These are phyloP conservation scores for Curvularia spicifera DNA, from an alignment of 2,329 filamentous ascomycete genomes.

Conservation along the genomic window DNA sequence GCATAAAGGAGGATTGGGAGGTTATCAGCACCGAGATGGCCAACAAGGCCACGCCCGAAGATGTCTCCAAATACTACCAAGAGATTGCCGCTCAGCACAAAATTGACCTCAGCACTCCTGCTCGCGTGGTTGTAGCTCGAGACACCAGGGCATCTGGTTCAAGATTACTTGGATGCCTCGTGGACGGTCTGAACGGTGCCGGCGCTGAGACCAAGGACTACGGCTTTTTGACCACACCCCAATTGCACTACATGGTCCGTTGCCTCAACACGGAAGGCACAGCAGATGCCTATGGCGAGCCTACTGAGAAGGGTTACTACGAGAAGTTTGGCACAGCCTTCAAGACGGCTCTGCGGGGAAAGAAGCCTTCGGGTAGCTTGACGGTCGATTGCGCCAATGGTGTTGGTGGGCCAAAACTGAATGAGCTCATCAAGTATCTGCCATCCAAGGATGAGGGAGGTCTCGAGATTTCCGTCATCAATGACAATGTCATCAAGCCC, in stretches of 20 bases:
- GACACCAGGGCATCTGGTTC: slow-evolving; percentile 94
- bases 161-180: slow-evolving; percentile 77
- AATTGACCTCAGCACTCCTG: slow-evolving; percentile 71
- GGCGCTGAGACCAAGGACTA: slow-evolving; percentile 79
- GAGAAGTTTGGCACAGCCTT: slow-evolving; percentile 88
- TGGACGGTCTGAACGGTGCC: slow-evolving; percentile 78
- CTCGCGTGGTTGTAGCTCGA: slow-evolving; percentile 85
- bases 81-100: slow-evolving; percentile 65
- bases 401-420: slow-evolving; percentile 89
- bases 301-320: slow-evolving; percentile 92
- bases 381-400: slow-evolving; percentile 96
- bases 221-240: slow-evolving; percentile 94
- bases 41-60: slow-evolving; percentile 78
- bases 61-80: slow-evolving; percentile 77
- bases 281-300: slow-evolving; percentile 83
- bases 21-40: slow-evolving; percentile 84
- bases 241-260: slow-evolving; percentile 94
- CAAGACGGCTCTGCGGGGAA: slow-evolving; percentile 79
- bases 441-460: slow-evolving; percentile 66
- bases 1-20: slow-evolving; percentile 78
- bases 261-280: slow-evolving; percentile 93
- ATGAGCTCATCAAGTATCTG: slow-evolving; percentile 83
- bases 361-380: slow-evolving; percentile 70
- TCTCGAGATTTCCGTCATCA: slow-evolving; percentile 84
- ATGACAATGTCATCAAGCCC: slow-evolving; percentile 90